Conservation (phyloP, 768 basidiomycete genomes). For the Clitopilus passeckerianus region DNA sequence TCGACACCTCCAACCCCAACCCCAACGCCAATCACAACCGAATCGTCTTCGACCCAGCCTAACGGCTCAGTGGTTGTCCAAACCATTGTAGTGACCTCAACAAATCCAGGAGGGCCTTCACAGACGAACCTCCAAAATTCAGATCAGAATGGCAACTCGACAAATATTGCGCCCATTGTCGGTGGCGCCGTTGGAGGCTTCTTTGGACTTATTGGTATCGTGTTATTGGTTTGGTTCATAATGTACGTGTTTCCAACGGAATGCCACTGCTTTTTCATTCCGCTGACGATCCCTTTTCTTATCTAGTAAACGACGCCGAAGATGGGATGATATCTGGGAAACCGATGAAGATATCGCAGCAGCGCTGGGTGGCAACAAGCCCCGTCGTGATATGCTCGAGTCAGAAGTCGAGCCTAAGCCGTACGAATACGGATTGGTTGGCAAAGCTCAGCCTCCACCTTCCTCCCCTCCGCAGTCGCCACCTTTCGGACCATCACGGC, state of each 20-base stretch:
- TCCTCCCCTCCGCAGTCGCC: slow-evolving; percentile 32
- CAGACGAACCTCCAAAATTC: slow-evolving; percentile 11
- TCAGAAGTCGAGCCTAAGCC: slow-evolving; percentile 42
- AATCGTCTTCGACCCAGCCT: slow-evolving; percentile 29
- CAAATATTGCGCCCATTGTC: slow-evolving; percentile 40
- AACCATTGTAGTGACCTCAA: slow-evolving; percentile 30
- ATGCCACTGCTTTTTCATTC: slow-evolving; percentile 1
- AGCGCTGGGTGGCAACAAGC: slow-evolving; percentile 12
- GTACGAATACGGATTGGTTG: slow-evolving; percentile 62
- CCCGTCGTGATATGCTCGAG: slow-evolving; percentile 22
- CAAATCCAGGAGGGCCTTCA: slow-evolving; percentile 24
- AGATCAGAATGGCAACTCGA: slow-evolving; percentile 10
- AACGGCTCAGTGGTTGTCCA: slow-evolving; percentile 35
- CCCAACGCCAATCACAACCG: slow-evolving; percentile 24
- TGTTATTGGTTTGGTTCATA: slow-evolving; percentile 42
- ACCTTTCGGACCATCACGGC: slow-evolving; percentile 14
- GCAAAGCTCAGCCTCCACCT: slow-evolving; percentile 30
- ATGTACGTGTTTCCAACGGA: slow-evolving; percentile 29
- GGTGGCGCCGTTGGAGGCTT: slow-evolving; percentile 54
- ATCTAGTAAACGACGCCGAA: slow-evolving; percentile 36
- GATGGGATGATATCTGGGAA: slow-evolving; percentile 51
- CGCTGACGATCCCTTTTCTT: slow-evolving; percentile 5
- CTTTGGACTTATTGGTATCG: slow-evolving; percentile 41
- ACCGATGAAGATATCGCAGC: slow-evolving; percentile 29
- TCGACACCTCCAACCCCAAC: slow-evolving; percentile 19